phyloP scores from a whole-genome alignment of 441 rosid species.

The Bocquillonia castaneifolia region DNA sequence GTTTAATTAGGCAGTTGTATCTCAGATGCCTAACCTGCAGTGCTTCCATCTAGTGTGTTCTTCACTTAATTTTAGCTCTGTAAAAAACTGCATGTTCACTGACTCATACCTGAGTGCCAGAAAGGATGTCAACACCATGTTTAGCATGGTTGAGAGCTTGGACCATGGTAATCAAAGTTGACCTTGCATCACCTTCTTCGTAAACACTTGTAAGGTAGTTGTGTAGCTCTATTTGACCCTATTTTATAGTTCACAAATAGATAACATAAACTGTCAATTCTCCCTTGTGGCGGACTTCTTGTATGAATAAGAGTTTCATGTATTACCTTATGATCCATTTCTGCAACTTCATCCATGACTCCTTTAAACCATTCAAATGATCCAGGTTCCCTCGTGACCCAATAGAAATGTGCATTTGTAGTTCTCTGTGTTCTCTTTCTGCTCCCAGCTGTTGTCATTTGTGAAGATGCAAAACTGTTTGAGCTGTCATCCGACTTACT shows the following conservation, averaged over 20 bases:
- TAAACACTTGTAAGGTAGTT: slow-evolving; percentile 94
- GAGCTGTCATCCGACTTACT: slow-evolving; percentile 64
- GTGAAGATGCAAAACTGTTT: slow-evolving; percentile 68
- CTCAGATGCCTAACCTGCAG: neutral
- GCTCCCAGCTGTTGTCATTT: slow-evolving; percentile 39
- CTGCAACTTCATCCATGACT: slow-evolving; percentile 91
- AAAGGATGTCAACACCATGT: slow-evolving; percentile 89
- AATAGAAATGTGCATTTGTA: slow-evolving; percentile 77
- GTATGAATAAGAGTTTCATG: neutral
- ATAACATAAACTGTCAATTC: neutral
- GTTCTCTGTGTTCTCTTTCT: slow-evolving; percentile 53
- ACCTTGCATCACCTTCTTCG: slow-evolving; percentile 97
- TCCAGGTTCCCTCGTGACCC: slow-evolving; percentile 93
- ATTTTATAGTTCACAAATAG: slow-evolving; percentile 21
- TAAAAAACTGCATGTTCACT: neutral
- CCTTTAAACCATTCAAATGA: slow-evolving; percentile 98
- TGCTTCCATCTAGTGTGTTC: neutral
- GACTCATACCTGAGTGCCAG: slow-evolving; percentile 80
- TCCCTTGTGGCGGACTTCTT: neutral
- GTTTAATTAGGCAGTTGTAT: neutral
- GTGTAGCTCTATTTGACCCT: slow-evolving; percentile 96
- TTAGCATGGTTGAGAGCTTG: slow-evolving; percentile 97
- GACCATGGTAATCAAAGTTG: slow-evolving; percentile 91
- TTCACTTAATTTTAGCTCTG: neutral
- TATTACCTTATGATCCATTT: slow-evolving; percentile 75